Conservation (phyloP, 2,329 filamentous ascomycete species). For the Apiospora phragmitis region DNA sequence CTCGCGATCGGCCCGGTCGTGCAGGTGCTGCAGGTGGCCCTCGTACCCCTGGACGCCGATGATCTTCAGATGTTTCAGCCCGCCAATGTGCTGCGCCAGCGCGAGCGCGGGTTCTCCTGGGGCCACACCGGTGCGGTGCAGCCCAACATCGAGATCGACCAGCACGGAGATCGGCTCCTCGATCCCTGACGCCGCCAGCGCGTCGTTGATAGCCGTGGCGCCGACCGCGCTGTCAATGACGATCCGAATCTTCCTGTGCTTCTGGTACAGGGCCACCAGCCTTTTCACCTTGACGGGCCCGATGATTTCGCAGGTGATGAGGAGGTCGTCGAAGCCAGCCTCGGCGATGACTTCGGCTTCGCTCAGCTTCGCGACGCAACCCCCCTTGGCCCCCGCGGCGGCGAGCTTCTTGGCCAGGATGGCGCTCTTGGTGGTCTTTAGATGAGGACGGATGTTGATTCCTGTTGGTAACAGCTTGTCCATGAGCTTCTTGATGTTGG, state of each 20-base stretch:
- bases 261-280: conserved; percentile 44
- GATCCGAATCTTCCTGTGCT: conserved; percentile 39
- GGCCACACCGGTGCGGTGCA: conserved; percentile 49
- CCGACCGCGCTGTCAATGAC: conserved; percentile 49
- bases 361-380: conserved; percentile 52
- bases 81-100: conserved; percentile 40
- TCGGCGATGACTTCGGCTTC: conserved; percentile 44
- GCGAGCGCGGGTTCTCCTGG: conserved; percentile 40
- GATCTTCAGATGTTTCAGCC: conserved; percentile 39
- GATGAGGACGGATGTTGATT: conserved; percentile 47
- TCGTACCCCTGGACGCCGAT: conserved; percentile 55
- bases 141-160: conserved; percentile 51
- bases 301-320: conserved; percentile 53
- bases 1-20: conserved; percentile 42
- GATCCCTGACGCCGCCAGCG: conserved; percentile 36
- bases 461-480: conserved; percentile 45
- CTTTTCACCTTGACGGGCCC: conserved; percentile 46
- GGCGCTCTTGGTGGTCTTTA: conserved; percentile 54
- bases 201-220: conserved; percentile 45
- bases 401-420: conserved; percentile 44
- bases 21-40: conserved; percentile 53
- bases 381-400: conserved; percentile 48
- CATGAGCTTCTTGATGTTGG: conserved; percentile 50
- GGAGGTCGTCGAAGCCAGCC: conserved; percentile 47
- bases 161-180: conserved; percentile 40